Base-by-base conservation (phyloP, 768 basidiomycete genomes). In the Chiua virens region DNA sequence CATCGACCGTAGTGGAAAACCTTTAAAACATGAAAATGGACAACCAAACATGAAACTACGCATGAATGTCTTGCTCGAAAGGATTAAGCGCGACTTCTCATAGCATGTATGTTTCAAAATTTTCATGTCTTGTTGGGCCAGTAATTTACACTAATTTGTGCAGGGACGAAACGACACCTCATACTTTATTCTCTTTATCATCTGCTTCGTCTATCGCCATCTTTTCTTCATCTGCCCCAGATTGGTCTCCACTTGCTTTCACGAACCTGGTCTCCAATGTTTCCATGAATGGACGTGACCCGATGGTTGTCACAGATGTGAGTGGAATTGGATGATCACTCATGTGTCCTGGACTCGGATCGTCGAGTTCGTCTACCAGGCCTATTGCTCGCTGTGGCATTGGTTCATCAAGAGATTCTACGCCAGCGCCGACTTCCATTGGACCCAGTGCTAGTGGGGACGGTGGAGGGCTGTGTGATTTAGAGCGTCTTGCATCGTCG, bases 21-120 rank as follows among this genome's bases (percentile, higher is more conserved):
- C 52, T 21, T 30, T 17, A 20, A 54, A 60, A n/a, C 57, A 56
- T 13, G 67, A 64, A 13, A 58, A 67, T 25, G 73, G 80, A 5
- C 82, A 84, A 59, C 83, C 83, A n/a, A 76, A 81, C 63, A 94
- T 96, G 92, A 88, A 86, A 61, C 70, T 88, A 43, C 84, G 92
- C 44, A 95, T 96, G 91, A 82, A 83, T 54, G 85, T 81, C 25
- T 77, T 96, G 77, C 78, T 96, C 51, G 89, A 92, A 67, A 86
- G 87, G 70, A 93, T 96, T 57, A 87, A 89, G 67, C 79, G 78
- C 42, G 79, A 85, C 60, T 65, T 71, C 35, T 62, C 71, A 47
- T 82, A 65, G 66, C n/a, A n/a, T n/a, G n/a, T n/a, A n/a, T n/a
- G n/a, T n/a, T n/a, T n/a, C 43, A 39, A 23, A 18, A 17, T 17